Evolutionary conservation across 768 basidiomycete species (phyloP).

Genomic region (Phylloporus arenicola): DNA sequence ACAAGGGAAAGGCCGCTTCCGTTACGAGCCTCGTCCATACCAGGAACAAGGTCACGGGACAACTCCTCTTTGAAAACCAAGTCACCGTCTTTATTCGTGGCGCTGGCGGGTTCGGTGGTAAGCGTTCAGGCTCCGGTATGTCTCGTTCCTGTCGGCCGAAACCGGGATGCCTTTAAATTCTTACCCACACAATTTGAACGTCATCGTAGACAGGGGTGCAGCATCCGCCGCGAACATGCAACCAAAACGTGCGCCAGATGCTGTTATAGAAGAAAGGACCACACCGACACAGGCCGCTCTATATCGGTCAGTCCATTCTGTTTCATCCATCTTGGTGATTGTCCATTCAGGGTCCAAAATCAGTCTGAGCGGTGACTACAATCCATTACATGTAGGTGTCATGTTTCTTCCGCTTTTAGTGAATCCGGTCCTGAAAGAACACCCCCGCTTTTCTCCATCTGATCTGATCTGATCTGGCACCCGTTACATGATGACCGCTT

Average conservation of each 20-base stretch:
- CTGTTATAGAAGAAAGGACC: conserved; percentile 85
- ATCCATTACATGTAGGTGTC: conserved; percentile 74
- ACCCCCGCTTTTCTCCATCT: not conserved
- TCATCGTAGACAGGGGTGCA: conserved; percentile 71
- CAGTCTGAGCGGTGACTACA: conserved; percentile 86
- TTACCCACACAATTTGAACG: not conserved
- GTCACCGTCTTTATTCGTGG: conserved; percentile 90
- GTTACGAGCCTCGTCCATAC: conserved; percentile 78
- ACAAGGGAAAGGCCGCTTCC: conserved; percentile 92
- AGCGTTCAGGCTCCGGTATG: conserved; percentile 74
- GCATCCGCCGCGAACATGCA: conserved; percentile 77
- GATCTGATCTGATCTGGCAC: not conserved
- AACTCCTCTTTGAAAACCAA: conserved; percentile 87
- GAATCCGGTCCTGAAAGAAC: conserved; percentile 2
- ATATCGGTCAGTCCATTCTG: conserved; percentile 61
- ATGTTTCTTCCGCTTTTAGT: not conserved
- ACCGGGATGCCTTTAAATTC: not conserved
- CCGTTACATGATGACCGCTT: not conserved
- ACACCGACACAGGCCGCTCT: conserved; percentile 76
- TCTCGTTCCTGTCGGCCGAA: conserved; percentile 4
- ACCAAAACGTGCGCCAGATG: conserved; percentile 82
- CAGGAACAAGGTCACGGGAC: conserved; percentile 69
- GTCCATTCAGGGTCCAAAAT: not conserved
- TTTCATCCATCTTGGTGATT: not conserved
- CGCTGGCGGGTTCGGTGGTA: conserved; percentile 94